Evolutionary conservation across 768 basidiomycete genomes (phyloP).

Genomic region (Asterophora parasitica): DNA sequence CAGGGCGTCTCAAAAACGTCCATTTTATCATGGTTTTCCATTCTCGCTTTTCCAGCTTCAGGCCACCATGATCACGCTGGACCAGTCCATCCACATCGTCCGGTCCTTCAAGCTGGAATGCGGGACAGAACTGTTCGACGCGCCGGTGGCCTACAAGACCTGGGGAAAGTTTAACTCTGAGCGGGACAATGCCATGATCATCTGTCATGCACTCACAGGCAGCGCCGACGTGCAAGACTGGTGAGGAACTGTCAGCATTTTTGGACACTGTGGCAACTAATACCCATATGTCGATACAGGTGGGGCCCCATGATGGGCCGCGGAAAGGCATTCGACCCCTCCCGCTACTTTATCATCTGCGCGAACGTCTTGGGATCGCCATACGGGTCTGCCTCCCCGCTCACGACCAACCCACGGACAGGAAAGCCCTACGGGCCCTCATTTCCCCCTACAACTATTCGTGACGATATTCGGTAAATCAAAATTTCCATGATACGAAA

Average conservation of each 20-base stretch:
- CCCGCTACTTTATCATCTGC: conserved; percentile 89
- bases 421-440: conserved; percentile 81
- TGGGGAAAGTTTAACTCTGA: conserved; percentile 84
- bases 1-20: not conserved
- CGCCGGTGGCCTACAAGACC: conserved; percentile 93
- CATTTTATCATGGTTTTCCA: not conserved
- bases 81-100: conserved; percentile 47
- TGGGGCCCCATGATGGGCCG: conserved; percentile 95
- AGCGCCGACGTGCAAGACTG: conserved; percentile 97
- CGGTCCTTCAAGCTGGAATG: conserved; percentile 82
- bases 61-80: conserved; percentile 20
- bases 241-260: conserved; percentile 40
- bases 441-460: conserved; percentile 86
- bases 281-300: conserved; percentile 33
- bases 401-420: conserved; percentile 77
- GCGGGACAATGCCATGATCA: conserved; percentile 90
- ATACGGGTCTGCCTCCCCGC: conserved; percentile 87
- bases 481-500: not conserved
- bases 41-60: not conserved
- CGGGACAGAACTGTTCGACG: conserved; percentile 61
- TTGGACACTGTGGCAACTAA: not conserved
- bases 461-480: conserved; percentile 84
- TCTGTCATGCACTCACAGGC: conserved; percentile 97
- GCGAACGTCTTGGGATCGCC: conserved; percentile 92
- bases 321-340: conserved; percentile 86